Evolutionary conservation across 2,329 filamentous ascomycete species (phyloP), one percentile per base, ranked within the genome.

Genomic region (Dryadomyces quercus-mongolicae): DNA sequence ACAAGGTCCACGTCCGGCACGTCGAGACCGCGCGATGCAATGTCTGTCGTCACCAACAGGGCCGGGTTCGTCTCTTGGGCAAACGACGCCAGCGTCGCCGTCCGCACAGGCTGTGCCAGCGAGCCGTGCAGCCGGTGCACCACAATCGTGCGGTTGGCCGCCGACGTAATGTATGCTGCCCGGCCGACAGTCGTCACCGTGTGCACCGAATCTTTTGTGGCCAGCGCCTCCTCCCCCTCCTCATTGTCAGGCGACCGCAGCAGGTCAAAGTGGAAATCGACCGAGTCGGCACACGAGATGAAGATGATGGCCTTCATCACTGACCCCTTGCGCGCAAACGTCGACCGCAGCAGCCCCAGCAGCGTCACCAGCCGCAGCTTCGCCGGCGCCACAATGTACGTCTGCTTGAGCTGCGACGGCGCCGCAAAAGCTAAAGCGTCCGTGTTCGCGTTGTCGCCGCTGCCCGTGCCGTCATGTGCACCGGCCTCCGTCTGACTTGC

Each of bases 271-370:
- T 97, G 92, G 63, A 96, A 98, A 66, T 98, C 90, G 56, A 97
- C 93, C 1, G 89, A 93, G 67, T 98, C 93, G 20, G 93, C 91
- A 64, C 93, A 98, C 12, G 92, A 95, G 50, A 98, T 87, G 71
- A 98, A 98, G 40, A 98, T 77, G 57, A 98, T 96, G 21, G 86
- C 88, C 69, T 98, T 97, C 88, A 95, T 96, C 18, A 95, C 87
- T 1, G 88, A 89, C 0, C 90, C 92, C 67, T 86, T 88, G 18
- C 91, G 80, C 55, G 88, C 84, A 67, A 98, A 97, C 0, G 90
- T 84, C 18, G 89, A 84, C 66, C 92, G 94, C 55, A 98, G 74
- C 36, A 91, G 80, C 1, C 88, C 85, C 25, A 90, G 82, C 20
- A 98, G 76, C 0, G 92, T 91, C 3, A 98, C 92, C 2, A 98